Base-by-base conservation (phyloP, 2,329 filamentous ascomycete genomes). In the Cladophialophora immunda region DNA sequence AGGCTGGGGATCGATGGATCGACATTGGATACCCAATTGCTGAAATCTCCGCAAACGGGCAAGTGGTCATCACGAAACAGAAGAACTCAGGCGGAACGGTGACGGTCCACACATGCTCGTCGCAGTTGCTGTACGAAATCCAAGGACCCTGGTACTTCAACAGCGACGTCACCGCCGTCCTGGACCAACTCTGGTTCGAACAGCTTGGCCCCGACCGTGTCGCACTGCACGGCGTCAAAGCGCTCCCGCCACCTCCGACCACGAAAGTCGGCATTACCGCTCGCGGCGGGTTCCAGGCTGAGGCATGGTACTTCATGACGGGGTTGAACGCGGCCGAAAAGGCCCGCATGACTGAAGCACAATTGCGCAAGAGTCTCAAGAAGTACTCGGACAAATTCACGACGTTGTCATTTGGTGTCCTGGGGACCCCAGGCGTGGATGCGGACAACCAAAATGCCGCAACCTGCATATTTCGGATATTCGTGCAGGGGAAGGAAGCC, bases 71-170 rank as follows among this genome's bases (percentile, higher is more conserved):
- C 71, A 81, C 80, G 19, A 83, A 82, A 68, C 80, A 83, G 60
- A 74, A 76, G 7, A 73, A 76, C 64, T 72, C 76, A 7, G 79
- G 78, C 1, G 81, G 83, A n/a, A 69, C 76, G 2, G 77, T 83
- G 19, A 80, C 78, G 0, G 80, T 82, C 7, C 81, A 86, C 62
- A 87, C 85, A 0, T 83, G 84, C 63, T 81, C 81, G 0, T 83
- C 81, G 3, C 85, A 87, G 67, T 76, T 86, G 2, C 71, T 87
- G 1, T 87, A 86, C 71, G 84, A 86, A 73, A 82, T 86, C 17
- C 84, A 86, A 69, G 84, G 84, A 4, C 83, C 82, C 0, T 83
- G 81, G 78, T 88, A 88, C 73, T 85, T 81, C 78, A 87, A 87
- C 75, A 83, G 81, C 0, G 86, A 87, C 68, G 85, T 87, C 32